Base-by-base conservation (phyloP, 2,329 filamentous ascomycete species). In the Pseudogymnoascus sp. region DNA sequence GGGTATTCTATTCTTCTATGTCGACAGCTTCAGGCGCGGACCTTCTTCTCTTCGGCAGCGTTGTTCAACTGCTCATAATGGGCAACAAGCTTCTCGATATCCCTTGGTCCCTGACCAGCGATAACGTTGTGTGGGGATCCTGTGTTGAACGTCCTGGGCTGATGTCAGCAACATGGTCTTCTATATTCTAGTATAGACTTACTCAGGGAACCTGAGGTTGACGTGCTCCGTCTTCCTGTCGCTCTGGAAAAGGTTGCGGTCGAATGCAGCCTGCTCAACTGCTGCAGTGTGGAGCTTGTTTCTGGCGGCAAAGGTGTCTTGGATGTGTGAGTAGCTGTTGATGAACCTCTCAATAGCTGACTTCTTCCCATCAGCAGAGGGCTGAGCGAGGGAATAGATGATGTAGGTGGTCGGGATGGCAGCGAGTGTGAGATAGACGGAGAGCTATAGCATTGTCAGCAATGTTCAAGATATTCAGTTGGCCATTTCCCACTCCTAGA, bases 201-300 rank as follows among this genome's bases (percentile, higher is more conserved):
- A 89, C 86, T 89, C 86, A 35, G 83, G 84, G 68, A 82, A 85
- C 71, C 75, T 82, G 73, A 89, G 72, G 17, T 84, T 78, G 48
- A 84, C 75, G 67, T 78, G 73, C 55, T 69, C 69, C 61, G 74
- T 77, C 66, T 78, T 74, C 21, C 74, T 69, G 62, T 74, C 73
- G 63, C 74, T 77, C 31, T 79, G 76, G 71, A 87, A 87, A 67
- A 89, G 72, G 67, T 85, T 82, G 64, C 83, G 77, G 71, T 89
- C 86, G 59, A 78, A 75, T 36, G 82, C 85, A 25, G 85, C 86
- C 74, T 84, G 81, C 76, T 88, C 84, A 65, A 87, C 75, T 66
- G 82, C 80, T 63, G 78, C 76, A 9, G 82, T 83, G 73, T 87
- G 85, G 60, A 87, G 70, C 61, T 81, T 79, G 70, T 87, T 88